phyloP scores from a whole-genome alignment of 768 basidiomycete species.

The Tulasnella calospora region DNA sequence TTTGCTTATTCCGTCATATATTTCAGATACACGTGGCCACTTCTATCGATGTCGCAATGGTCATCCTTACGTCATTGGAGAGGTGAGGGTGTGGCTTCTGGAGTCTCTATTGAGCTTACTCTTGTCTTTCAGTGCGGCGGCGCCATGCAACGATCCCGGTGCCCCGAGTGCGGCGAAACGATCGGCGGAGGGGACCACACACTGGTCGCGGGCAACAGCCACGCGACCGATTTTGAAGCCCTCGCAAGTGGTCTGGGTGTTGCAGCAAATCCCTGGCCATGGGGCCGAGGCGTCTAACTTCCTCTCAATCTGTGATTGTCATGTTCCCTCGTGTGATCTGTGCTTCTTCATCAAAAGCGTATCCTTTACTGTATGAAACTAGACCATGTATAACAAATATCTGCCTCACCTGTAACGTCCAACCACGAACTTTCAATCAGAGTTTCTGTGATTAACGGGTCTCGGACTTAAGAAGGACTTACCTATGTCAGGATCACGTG shows the following conservation, averaged over 20 bases:
- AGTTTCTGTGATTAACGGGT: too few species aligned
- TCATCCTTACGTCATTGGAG: conserved; percentile 30
- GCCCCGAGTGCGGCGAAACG: conserved; percentile 31
- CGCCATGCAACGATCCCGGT: conserved; percentile 23
- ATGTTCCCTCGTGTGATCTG: too few species aligned
- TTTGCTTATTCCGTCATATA: not conserved
- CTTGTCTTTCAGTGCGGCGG: conserved; percentile 23
- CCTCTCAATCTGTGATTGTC: too few species aligned
- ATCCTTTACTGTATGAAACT: too few species aligned
- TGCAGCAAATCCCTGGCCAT: not conserved
- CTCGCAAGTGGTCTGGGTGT: not conserved
- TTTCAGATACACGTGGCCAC: conserved; percentile 22
- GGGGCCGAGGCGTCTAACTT: too few species aligned
- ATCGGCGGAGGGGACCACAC: conserved; percentile 30
- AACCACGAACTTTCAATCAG: too few species aligned
- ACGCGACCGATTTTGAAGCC: conserved; percentile 27
- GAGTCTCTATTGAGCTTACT: too few species aligned
- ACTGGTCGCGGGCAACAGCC: conserved; percentile 24
- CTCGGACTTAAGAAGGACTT: too few species aligned
- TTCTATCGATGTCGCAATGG: conserved; percentile 30
- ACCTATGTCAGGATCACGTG: too few species aligned
- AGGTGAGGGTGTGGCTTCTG: conserved; percentile 20
- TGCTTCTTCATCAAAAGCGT: too few species aligned
- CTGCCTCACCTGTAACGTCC: too few species aligned
- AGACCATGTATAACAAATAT: too few species aligned